phyloP scores from a whole-genome alignment of 2,329 filamentous ascomycete genomes.

The Pyrenophora graminea region DNA sequence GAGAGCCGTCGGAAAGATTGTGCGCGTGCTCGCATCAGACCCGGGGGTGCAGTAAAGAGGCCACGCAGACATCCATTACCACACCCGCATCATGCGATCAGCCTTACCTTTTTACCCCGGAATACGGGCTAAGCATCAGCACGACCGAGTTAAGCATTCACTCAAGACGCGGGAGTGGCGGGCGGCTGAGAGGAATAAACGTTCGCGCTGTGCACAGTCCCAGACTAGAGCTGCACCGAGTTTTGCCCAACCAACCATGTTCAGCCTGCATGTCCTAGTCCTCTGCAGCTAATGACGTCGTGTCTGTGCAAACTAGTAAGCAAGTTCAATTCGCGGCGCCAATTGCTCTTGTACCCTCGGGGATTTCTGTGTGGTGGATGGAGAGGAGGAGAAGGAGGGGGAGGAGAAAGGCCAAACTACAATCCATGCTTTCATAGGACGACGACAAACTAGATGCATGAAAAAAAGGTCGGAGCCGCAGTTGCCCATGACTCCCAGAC shows the following conservation, averaged over 20 bases:
- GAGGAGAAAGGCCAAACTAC: too few species aligned
- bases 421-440: too few species aligned
- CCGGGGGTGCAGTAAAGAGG: background rate
- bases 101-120: too few species aligned
- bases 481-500: background rate
- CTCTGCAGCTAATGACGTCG: slow-evolving; percentile 7
- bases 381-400: too few species aligned
- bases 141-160: slow-evolving; percentile 3
- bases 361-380: too few species aligned
- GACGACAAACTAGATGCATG: too few species aligned
- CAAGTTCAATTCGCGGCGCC: slow-evolving; percentile 9
- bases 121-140: slow-evolving; percentile 3
- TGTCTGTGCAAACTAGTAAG: too few species aligned
- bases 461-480: too few species aligned
- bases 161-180: slow-evolving; percentile 7
- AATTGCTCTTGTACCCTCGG: background rate
- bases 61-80: too few species aligned
- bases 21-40: background rate
- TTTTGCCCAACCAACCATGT: slow-evolving; percentile 2
- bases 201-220: too few species aligned
- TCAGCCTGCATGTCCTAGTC: background rate
- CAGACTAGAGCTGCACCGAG: background rate
- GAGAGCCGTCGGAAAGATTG: background rate
- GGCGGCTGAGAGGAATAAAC: background rate
- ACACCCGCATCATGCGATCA: too few species aligned